A percentile compares a stretch with the other conserved stretches of the same genome.
Conservation (phyloP, 2,329 filamentous ascomycete genomes). For the Blastomyces silverae region DNA sequence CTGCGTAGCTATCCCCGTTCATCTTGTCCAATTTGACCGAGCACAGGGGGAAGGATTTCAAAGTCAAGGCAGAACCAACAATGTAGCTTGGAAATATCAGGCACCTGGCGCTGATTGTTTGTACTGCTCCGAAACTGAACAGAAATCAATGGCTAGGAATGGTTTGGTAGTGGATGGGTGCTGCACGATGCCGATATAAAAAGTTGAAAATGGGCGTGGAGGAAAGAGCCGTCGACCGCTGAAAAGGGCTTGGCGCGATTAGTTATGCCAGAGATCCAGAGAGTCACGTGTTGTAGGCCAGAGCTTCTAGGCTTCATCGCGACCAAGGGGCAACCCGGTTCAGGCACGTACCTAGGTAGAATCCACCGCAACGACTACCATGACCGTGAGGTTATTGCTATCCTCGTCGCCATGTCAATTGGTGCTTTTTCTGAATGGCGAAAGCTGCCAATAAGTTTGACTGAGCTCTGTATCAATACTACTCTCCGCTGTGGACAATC, state of each 20-base stretch:
- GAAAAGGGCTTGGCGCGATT: constrained; percentile 9
- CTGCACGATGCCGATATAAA: constrained; percentile 5
- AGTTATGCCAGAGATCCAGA: not conserved
- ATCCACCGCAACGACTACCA: not conserved
- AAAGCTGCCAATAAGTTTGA: constrained; percentile 72
- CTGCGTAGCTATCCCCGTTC: constrained; percentile 80
- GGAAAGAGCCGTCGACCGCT: constrained; percentile 1
- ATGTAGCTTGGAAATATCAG: not conserved
- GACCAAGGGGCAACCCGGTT: not conserved
- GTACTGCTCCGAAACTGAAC: not conserved
- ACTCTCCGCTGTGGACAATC: constrained; percentile 92
- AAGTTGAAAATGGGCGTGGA: not conserved
- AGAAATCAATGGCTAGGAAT: not conserved
- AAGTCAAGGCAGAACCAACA: not conserved
- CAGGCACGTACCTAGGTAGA: constrained; percentile 15
- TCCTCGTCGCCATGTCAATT: constrained; percentile 31
- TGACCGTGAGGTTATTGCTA: not conserved
- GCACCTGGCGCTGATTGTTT: not conserved
- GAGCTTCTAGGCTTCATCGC: not conserved
- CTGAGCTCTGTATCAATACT: constrained; percentile 89
- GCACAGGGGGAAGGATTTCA: not conserved
- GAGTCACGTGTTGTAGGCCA: not conserved
- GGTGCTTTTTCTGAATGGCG: constrained; percentile 67
- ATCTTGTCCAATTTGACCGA: constrained; percentile 41
- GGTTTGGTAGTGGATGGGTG: not conserved